These are phyloP conservation scores for Somion occarium DNA, from an alignment of 1,284 basidiomycete species.

Conservation along the genomic window DNA sequence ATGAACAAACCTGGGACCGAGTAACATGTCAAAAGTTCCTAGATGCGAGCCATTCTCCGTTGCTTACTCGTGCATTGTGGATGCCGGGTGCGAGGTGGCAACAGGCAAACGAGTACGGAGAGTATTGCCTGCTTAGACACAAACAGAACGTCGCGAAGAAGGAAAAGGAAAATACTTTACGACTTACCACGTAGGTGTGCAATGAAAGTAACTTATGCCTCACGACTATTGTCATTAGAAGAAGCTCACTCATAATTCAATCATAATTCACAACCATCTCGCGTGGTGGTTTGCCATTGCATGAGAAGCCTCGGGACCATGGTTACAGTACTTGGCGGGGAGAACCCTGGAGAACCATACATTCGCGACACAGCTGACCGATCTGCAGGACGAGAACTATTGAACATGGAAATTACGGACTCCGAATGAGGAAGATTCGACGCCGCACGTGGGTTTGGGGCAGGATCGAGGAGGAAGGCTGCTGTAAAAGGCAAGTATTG, in stretches of 20 bases:
- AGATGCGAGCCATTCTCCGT: constrained; percentile 69
- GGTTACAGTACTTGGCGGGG: no score
- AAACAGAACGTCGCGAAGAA: constrained; percentile 36
- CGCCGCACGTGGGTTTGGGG: neutral
- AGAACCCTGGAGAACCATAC: no score
- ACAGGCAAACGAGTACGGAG: constrained; percentile 58
- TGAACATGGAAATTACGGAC: neutral
- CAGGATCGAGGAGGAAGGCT: constrained; percentile 1
- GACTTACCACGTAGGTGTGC: neutral
- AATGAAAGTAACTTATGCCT: neutral
- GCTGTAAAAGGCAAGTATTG: neutral
- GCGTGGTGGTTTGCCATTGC: no score
- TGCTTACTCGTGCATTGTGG: constrained; percentile 74
- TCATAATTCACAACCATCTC: no score
- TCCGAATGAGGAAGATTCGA: neutral
- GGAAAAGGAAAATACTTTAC: constrained; percentile 27
- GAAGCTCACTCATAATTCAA: neutral
- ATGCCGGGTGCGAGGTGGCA: constrained; percentile 69
- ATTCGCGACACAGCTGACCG: no score
- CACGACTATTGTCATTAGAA: neutral
- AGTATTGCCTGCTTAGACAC: constrained; percentile 68
- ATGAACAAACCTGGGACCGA: constrained; percentile 68
- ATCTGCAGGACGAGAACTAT: neutral
- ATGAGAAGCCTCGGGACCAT: no score
- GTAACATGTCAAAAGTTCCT: constrained; percentile 77